These are phyloP conservation scores for Suillus bovinus DNA, from an alignment of 768 basidiomycete species.

Conservation along the genomic window DNA sequence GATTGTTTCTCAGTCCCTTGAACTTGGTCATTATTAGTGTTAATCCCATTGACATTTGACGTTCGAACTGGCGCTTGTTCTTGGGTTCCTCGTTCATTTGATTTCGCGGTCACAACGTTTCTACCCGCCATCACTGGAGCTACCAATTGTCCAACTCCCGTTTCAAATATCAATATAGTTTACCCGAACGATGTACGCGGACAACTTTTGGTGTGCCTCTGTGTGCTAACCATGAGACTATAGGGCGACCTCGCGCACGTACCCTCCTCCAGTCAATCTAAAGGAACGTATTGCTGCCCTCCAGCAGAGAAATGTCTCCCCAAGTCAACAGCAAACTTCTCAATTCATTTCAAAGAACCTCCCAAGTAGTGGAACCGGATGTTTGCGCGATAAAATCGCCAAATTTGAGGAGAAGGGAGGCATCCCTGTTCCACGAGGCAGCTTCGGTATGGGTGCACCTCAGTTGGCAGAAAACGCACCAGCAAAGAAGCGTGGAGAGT, in stretches of 20 bases:
- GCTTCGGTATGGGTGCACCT: constrained; percentile 69
- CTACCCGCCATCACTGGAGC: not conserved
- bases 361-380: constrained; percentile 29
- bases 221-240: constrained; percentile 18
- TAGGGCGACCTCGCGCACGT: constrained; percentile 29
- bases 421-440: constrained; percentile 71
- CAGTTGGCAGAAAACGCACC: constrained; percentile 48
- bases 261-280: constrained; percentile 47
- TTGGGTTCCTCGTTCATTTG: not conserved
- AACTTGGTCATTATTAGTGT: constrained; percentile 3
- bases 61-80: not conserved
- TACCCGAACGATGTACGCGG: constrained; percentile 21
- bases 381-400: constrained; percentile 70
- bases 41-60: constrained; percentile 1
- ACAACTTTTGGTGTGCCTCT: not conserved
- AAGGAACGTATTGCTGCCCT: constrained; percentile 85
- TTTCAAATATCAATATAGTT: constrained; percentile 1
- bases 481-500: constrained; percentile 57
- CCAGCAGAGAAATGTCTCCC: constrained; percentile 51
- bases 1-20: constrained; percentile 11
- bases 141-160: not conserved
- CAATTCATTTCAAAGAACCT: constrained; percentile 31
- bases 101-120: not conserved
- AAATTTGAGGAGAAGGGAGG: constrained; percentile 80
- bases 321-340: constrained; percentile 31